Base-by-base conservation (phyloP, 208 protist species). In the Acanthamoeba sp. region DNA sequence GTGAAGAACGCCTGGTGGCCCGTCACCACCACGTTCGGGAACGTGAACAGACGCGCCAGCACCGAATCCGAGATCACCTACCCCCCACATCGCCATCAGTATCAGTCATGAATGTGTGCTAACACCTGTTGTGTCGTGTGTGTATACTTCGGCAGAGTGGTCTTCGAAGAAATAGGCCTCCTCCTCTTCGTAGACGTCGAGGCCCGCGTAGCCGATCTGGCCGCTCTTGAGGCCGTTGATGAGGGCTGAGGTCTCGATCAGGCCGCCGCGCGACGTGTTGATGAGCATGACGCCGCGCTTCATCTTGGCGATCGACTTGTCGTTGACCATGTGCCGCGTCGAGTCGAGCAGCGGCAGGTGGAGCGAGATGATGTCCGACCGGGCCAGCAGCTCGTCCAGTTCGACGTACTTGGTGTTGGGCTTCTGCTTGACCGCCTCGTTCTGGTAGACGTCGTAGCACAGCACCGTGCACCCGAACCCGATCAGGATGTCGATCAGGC, bases 131-230 rank as follows among this genome's bases (percentile, higher is more conserved):
- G 45, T 50, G 45, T 1, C 18, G 45, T 9, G 45, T 40, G 55
- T 48, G 14, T 7, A 32, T 66, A 66, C 78, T n/a, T 88, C 62
- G 34, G 24, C 92, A 36, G 62, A 90, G 18, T 66, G 69, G 87
- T 98, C 95, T 55, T 98, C 82, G 91, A 96, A 98, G 90, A 98
- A 98, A 45, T 95, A 94, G 48, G 38, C 92, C 0, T 16, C 52
- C 91, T 98, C 97, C 16, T 96, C 64, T 52, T 98, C 97, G 91
- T 98, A 98, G 14, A 98, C 96, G 94, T 98, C 97, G 22, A 97
- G 57, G 50, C 95, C 97, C 16, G 96, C 82, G 32, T 80, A 42
- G 45, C 95, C 95, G 45, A 98, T 95, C 36, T 97, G 82, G 1
- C 91, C 62, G 45, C 36, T 94, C 82, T 97, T 96, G 10, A 98